These are phyloP conservation scores for Phlegmacium glaucopus DNA, from an alignment of 768 basidiomycete genomes.

Conservation along the genomic window DNA sequence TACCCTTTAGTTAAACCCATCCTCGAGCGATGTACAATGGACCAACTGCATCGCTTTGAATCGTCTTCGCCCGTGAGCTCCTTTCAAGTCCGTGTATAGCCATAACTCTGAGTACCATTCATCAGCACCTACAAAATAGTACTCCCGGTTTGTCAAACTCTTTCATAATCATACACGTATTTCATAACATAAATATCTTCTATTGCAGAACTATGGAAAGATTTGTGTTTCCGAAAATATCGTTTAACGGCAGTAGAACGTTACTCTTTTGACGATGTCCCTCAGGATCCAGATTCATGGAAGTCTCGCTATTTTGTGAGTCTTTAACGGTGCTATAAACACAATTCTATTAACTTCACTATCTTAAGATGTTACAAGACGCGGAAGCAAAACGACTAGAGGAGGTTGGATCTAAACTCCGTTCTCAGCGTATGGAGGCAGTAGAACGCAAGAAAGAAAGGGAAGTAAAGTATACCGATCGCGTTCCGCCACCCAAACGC, in stretches of 20 bases:
- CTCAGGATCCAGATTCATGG: constrained; percentile 58
- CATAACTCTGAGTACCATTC: constrained; percentile 2
- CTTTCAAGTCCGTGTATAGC: neutral
- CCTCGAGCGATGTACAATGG: constrained; percentile 66
- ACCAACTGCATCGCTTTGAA: constrained; percentile 69
- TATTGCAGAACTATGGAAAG: constrained; percentile 60
- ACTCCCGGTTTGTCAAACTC: constrained; percentile 42
- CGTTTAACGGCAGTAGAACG: constrained; percentile 47
- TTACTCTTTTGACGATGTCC: constrained; percentile 35
- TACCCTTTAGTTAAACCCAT: constrained; percentile 70
- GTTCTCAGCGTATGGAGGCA: constrained; percentile 63
- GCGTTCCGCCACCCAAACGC: constrained; percentile 64
- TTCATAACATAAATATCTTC: constrained; percentile 3
- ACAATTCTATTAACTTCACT: constrained; percentile 4
- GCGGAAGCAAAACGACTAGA: constrained; percentile 64
- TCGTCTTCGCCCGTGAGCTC: constrained; percentile 62
- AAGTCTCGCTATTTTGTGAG: constrained; percentile 66
- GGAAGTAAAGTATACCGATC: constrained; percentile 73
- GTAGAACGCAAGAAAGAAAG: constrained; percentile 75
- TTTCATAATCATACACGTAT: constrained; percentile 8
- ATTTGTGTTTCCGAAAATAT: constrained; percentile 59
- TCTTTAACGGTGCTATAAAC: constrained; percentile 4
- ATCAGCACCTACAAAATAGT: constrained; percentile 49
- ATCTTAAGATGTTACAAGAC: constrained; percentile 47
- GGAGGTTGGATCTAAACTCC: constrained; percentile 57